Evolutionary conservation across 1,284 basidiomycete species (phyloP).

Genomic region (Testicularia cyperi): DNA sequence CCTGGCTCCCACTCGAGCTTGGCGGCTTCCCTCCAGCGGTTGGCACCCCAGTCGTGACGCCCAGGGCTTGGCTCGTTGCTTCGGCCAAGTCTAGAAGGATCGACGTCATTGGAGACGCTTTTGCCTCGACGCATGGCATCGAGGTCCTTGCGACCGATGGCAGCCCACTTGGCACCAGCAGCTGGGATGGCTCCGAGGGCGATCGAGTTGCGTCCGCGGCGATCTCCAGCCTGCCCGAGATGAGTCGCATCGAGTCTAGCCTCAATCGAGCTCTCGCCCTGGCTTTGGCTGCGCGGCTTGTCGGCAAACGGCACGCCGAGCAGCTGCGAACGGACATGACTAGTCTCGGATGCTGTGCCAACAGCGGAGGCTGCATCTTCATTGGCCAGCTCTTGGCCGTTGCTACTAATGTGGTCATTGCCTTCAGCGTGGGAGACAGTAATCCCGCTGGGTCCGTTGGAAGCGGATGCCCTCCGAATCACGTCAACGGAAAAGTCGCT

Average conservation of each 20-base stretch:
- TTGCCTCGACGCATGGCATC: conserved; percentile 25
- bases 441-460: too few species aligned
- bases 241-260: conserved; percentile 3
- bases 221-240: conserved; percentile 1
- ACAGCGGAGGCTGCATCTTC: too few species aligned
- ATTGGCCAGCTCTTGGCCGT: too few species aligned
- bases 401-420: too few species aligned
- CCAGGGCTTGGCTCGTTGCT: conserved; percentile 27
- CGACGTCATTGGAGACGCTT: conserved; percentile 5
- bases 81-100: neutral
- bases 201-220: conserved; percentile 17
- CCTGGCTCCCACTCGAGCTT: conserved; percentile 34
- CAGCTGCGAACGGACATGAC: too few species aligned
- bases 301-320: too few species aligned
- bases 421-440: too few species aligned
- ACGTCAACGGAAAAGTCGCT: conserved; percentile 34
- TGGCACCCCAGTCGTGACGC: conserved; percentile 27
- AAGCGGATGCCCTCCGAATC: conserved; percentile 27
- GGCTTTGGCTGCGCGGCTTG: conserved; percentile 21
- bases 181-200: conserved; percentile 3
- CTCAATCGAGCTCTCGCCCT: conserved; percentile 8
- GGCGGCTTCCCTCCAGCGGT: conserved; percentile 32
- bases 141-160: conserved; percentile 48
- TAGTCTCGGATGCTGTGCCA: too few species aligned
- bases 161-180: conserved; percentile 18